Evolutionary conservation across 345 rosid species (phyloP), one percentile per base, ranked within the genome.

Genomic region (Pistacia vera): DNA sequence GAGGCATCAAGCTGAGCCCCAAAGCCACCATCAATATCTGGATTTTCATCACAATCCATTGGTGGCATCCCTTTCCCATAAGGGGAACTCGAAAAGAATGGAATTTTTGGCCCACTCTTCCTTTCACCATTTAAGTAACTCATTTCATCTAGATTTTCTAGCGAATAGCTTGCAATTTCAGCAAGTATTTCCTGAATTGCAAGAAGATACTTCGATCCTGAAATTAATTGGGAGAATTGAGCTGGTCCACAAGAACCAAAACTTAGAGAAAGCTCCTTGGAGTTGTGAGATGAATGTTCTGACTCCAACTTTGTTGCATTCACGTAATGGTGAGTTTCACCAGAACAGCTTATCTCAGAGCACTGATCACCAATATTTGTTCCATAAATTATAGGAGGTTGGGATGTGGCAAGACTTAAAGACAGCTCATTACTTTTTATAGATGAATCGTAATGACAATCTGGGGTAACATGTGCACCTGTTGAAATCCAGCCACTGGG

Each of bases 151-250:
- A 85, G 51, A 81, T 83, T 87, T 79, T 88, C 90, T 4, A 93
- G 83, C 0, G 98, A 90, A 85, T 75, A 93, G 77, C 88, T 82
- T 13, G 98, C 97, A 67, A 96, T 82, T 74, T 93, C 91, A 75
- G 95, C 83, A 25, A 96, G 93, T 76, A 96, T 89, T 77, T 91
- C 97, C 86, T 93, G 99, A 77, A 93, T 82, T 55, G 87, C 90
- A 11, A 77, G 83, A 65, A 92, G 93, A 78, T 90, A 96, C 81
- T 79, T 88, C 2, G 99, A 96, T 64, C 92, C 93, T 12, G 80
- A 75, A 69, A 88, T 84, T 11, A 84, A 73, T 38, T 83, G 88
- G 12, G 86, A 80, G 70, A 80, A 84, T 46, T 82, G 89, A 65
- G 81, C 60, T 18, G 86, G 70, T 66, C 77, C 75, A 33, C 78